These are phyloP conservation scores for Fusarium liriodendri DNA, from an alignment of 2,329 filamentous ascomycete genomes.

Conservation along the genomic window DNA sequence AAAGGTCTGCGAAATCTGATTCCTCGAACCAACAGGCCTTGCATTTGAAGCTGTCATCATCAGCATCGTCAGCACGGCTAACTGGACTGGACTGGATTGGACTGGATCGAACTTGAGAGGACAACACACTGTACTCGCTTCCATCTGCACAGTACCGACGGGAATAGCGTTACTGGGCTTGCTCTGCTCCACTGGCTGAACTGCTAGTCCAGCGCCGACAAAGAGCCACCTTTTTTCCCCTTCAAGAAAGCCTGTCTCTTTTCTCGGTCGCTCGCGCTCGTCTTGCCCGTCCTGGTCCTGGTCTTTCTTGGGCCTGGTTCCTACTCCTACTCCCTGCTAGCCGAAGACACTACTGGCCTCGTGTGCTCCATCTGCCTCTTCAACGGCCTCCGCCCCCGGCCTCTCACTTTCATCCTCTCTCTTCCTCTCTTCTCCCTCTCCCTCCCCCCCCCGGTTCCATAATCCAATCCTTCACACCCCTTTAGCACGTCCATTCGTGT, in stretches of 20 bases:
- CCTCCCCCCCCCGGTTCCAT: conserved; percentile 11
- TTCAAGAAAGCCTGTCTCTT: conserved; percentile 6
- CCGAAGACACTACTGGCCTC: conserved; percentile 28
- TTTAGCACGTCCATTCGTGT: conserved; percentile 30
- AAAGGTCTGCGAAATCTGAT: background rate
- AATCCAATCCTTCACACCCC: background rate
- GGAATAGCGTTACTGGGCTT: conserved; percentile 13
- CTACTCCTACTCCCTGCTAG: conserved; percentile 24
- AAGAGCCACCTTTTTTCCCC: conserved; percentile 1
- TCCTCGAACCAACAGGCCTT: conserved; percentile 1
- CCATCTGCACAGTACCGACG: conserved; percentile 19
- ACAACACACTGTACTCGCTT: conserved; percentile 25
- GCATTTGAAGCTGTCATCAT: background rate
- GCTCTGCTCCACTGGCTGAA: background rate
- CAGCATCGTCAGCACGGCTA: background rate
- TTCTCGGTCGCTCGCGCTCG: conserved; percentile 8
- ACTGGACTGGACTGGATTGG: background rate
- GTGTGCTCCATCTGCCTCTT: conserved; percentile 35
- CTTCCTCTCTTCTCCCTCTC: conserved; percentile 22
- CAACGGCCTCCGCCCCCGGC: conserved; percentile 42
- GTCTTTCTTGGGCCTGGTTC: background rate
- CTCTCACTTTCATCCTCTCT: conserved; percentile 24
- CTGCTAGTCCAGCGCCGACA: conserved; percentile 1
- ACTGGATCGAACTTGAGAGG: background rate
- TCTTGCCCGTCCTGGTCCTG: conserved; percentile 1